Conservation (phyloP, 345 rosid genomes). For the Fremontodendron californicum region DNA sequence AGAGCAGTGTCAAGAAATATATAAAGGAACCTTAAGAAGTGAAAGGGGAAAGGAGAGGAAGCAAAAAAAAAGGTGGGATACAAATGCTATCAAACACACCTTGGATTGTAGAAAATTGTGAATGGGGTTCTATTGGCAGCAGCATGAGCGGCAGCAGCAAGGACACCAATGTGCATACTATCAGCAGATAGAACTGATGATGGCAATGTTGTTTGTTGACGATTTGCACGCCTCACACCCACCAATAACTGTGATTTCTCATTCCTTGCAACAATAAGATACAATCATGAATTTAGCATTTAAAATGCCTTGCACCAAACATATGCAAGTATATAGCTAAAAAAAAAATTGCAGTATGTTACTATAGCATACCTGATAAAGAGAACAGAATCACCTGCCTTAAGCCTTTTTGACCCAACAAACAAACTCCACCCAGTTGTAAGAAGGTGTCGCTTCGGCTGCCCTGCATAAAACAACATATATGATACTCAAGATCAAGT, state of each 20-base stretch:
- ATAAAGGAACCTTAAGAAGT: not conserved
- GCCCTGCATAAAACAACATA: slow-evolving; percentile 56
- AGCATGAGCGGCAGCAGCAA: slow-evolving; percentile 99
- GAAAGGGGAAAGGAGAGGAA: not conserved
- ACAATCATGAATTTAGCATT: not conserved
- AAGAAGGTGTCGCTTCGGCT: slow-evolving; percentile 98
- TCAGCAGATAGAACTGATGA: slow-evolving; percentile 97
- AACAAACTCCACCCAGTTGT: slow-evolving; percentile 99
- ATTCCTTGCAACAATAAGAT: slow-evolving; percentile 47
- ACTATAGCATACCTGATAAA: slow-evolving; percentile 64
- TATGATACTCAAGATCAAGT: not conserved
- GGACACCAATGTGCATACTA: slow-evolving; percentile 99
- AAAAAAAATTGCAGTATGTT: not conserved
- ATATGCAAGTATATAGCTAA: not conserved
- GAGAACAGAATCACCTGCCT: slow-evolving; percentile 95
- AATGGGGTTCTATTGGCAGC: slow-evolving; percentile 81
- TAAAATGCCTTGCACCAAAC: not conserved
- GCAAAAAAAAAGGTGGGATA: not conserved
- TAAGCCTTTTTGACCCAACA: slow-evolving; percentile 90
- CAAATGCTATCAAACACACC: slow-evolving; percentile 39
- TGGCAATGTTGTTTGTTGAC: slow-evolving; percentile 85
- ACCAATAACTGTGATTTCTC: slow-evolving; percentile 94
- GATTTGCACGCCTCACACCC: slow-evolving; percentile 93
- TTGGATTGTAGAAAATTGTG: slow-evolving; percentile 93
- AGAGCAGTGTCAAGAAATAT: not conserved